phyloP scores from a whole-genome alignment of 1,284 basidiomycete genomes.

The Puccinia hordei region DNA sequence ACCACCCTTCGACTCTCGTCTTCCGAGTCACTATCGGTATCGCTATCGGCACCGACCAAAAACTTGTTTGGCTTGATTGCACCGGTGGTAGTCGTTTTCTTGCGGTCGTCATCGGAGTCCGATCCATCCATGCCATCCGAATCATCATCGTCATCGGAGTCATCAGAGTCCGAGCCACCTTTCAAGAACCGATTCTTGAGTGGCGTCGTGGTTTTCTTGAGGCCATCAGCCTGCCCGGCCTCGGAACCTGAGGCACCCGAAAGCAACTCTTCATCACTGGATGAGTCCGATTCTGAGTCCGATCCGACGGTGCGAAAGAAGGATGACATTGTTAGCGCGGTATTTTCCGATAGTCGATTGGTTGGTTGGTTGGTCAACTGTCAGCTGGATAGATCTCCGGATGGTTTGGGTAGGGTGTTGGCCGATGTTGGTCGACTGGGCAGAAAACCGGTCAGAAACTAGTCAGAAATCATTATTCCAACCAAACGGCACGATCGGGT shows the following conservation, averaged over 20 bases:
- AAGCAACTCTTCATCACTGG: constrained; percentile 47
- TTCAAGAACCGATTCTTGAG: constrained; percentile 44
- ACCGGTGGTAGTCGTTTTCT: constrained; percentile 58
- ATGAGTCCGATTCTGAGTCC: constrained; percentile 47
- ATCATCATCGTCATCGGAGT: constrained; percentile 60
- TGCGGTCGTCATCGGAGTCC: constrained; percentile 60
- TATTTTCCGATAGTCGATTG: not conserved
- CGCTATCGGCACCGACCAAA: constrained; percentile 63
- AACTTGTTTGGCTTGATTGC: constrained; percentile 63
- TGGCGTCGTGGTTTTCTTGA: constrained; percentile 32
- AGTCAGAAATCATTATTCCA: not conserved
- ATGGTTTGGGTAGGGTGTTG: not conserved
- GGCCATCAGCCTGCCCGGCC: constrained; percentile 20
- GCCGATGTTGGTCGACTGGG: not conserved
- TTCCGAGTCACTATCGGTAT: constrained; percentile 69
- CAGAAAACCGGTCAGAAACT: constrained; percentile 6
- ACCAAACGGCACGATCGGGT: not conserved
- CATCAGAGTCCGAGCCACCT: constrained; percentile 59
- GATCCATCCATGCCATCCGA: constrained; percentile 61
- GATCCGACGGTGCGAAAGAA: constrained; percentile 49
- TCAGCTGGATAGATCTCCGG: not conserved
- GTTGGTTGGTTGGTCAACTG: too few species aligned
- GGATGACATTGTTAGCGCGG: constrained; percentile 32
- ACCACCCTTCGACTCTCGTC: constrained; percentile 72
- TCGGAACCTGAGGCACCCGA: constrained; percentile 48